These are phyloP conservation scores for Staphylotrichum longicolle DNA, from an alignment of 495 filamentous ascomycete species.

Conservation along the genomic window DNA sequence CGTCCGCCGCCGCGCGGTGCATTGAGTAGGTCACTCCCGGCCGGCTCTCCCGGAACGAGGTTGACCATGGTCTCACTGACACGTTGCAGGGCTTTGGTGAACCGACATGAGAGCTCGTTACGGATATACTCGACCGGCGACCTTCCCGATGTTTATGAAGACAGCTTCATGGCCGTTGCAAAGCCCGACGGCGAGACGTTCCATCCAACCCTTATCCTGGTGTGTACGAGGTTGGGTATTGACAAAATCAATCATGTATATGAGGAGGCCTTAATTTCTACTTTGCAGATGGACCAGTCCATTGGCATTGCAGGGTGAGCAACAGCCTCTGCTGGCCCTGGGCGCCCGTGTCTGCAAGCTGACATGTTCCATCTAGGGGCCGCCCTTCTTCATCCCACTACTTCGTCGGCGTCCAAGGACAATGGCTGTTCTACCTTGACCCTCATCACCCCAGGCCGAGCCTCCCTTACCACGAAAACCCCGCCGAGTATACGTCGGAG, in stretches of 20 bases:
- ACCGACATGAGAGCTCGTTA: conserved; percentile 56
- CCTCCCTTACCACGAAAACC: conserved; percentile 55
- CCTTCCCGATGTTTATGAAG: conserved; percentile 87
- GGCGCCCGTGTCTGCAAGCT: conserved; percentile 9
- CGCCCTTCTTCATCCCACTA: conserved; percentile 95
- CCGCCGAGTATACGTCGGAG: conserved; percentile 58
- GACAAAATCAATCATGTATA: conserved; percentile 92
- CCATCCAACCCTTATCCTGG: conserved; percentile 80
- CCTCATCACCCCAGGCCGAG: conserved; percentile 77
- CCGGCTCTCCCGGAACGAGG: not conserved
- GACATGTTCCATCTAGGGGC: conserved; percentile 54
- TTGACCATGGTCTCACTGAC: not conserved
- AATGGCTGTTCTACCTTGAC: conserved; percentile 90
- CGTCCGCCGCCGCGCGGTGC: conserved; percentile 93
- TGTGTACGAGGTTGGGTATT: conserved; percentile 86
- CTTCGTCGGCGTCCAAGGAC: conserved; percentile 91
- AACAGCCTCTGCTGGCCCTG: not conserved
- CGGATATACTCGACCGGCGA: conserved; percentile 88
- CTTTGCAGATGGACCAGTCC: conserved; percentile 81
- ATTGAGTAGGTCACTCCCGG: conserved; percentile 67
- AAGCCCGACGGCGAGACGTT: conserved; percentile 61
- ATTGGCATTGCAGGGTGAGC: conserved; percentile 92
- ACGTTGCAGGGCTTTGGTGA: conserved; percentile 63
- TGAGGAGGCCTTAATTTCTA: conserved; percentile 79
- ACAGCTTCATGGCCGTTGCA: conserved; percentile 75